Evolutionary conservation across 129 eudicot species (phyloP), one percentile per base, ranked within the genome.

Genomic region (Flaveria linearis): DNA sequence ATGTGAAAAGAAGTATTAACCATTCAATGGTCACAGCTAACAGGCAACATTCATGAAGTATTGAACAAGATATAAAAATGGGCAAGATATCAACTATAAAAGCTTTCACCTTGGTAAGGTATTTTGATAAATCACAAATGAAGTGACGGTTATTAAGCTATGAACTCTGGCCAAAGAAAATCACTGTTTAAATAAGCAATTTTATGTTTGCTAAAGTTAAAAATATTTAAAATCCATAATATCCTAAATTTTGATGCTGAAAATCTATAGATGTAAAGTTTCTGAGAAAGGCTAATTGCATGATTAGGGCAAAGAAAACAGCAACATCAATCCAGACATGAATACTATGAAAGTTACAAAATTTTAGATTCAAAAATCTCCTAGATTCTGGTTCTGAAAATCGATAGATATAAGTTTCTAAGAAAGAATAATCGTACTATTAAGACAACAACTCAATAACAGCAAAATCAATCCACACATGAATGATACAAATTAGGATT

Each of bases 1-100:
- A 22, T 52, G 63, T 72, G 26, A 79, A 26, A 72, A 72, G 25
- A 47, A 14, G 56, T 22, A 70, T 23, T 71, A 14, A 47, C 53
- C 45, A 33, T 50, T 65, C 20, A 64, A 0, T 46, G 39, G 58
- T 16, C 70, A 64, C 49, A n/a, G 2, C 45, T 63, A 63, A 60
- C 20, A 57, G 64, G 33, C 64, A 57, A 57, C 33, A 57, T 2
- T 30, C 33, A 55, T 58, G 33, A 58, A 23, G 28, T 58, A 58
- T 23, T 57, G 33, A 60, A 39, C 39, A 60, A 2, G 9, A 61
- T 61, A 26, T 11, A 61, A 26, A 61, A 61, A 7, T 11, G 28
- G 64, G 15, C 68, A 61, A 26, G 43, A 58, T 58, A 58, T 26
- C 14, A 22, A 13, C 67, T 22, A 2, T 9, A 58, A 58, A 1